A percentile compares a stretch with the other conserved stretches of the same genome.
phyloP scores from a whole-genome alignment of 2,329 filamentous ascomycete species.

The Colletotrichum nymphaeae region DNA sequence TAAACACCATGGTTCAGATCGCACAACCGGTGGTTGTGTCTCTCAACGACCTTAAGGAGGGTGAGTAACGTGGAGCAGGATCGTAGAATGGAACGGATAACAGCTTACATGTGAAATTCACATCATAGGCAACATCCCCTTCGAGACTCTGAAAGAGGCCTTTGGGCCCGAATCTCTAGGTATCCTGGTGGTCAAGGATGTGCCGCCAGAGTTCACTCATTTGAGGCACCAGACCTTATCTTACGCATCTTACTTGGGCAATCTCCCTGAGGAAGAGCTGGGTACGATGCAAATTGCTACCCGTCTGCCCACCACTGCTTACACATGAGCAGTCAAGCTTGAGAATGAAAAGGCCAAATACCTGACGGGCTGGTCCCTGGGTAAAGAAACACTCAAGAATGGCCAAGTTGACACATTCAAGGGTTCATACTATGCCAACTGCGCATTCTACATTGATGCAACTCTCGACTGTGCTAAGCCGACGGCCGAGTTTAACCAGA shows the following conservation, averaged over 20 bases:
- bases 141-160: conserved; percentile 77
- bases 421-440: conserved; percentile 87
- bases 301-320: conserved; percentile 10
- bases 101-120: conserved; percentile 32
- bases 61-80: conserved; percentile 45
- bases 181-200: conserved; percentile 91
- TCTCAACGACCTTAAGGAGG: conserved; percentile 68
- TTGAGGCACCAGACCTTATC: conserved; percentile 82
- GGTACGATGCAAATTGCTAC: conserved; percentile 58
- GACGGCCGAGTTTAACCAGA: conserved; percentile 65
- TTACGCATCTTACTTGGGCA: conserved; percentile 89
- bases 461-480: conserved; percentile 71
- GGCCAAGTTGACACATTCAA: conserved; percentile 84
- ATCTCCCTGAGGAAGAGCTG: conserved; percentile 77
- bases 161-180: conserved; percentile 93
- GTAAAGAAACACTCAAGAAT: conserved; percentile 83
- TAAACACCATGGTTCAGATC: conserved; percentile 54
- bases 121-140: conserved; percentile 70
- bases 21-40: conserved; percentile 71
- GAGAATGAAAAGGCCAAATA: conserved; percentile 72
- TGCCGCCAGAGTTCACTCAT: conserved; percentile 77
- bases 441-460: conserved; percentile 78
- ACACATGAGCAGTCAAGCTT: conserved; percentile 57
- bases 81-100: not conserved
- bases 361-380: conserved; percentile 81